Percentiles rank a stretch among this genome's conserved stretches.
Conservation (phyloP, 345 rosid genomes). For the Acer negundo region DNA sequence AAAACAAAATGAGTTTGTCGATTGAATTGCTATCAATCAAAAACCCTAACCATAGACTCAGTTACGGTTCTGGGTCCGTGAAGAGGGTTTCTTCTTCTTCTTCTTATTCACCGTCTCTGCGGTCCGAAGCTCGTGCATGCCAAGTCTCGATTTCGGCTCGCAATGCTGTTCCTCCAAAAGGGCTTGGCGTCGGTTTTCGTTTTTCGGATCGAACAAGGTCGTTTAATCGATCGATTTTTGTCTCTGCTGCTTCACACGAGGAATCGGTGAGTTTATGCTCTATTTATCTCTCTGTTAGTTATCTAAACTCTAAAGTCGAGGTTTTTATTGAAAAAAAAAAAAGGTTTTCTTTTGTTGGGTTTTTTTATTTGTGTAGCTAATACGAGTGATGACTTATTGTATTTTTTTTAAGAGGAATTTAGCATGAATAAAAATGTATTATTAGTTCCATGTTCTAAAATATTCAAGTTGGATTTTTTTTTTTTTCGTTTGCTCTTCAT, state of each 20-base stretch:
- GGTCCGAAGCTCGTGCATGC: conserved; percentile 23
- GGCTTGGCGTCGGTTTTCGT: conserved; percentile 34
- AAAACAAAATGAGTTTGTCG: conserved; percentile 5
- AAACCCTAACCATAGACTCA: conserved; percentile 31
- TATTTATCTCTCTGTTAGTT: not conserved
- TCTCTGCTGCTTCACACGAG: conserved; percentile 65
- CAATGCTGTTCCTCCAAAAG: conserved; percentile 25
- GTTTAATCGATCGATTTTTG: conserved; percentile 32
- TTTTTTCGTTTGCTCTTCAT: not conserved
- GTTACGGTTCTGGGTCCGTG: conserved; percentile 11
- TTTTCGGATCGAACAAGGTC: conserved; percentile 33
- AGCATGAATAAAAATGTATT: not conserved
- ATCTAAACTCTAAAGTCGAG: conserved; percentile 1
- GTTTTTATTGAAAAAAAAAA: not conserved
- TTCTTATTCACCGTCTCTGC: conserved; percentile 22
- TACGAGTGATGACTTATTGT: not conserved
- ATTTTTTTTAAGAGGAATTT: not conserved
- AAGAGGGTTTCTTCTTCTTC: conserved; percentile 25
- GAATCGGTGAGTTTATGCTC: conserved; percentile 46
- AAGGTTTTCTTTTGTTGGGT: not conserved
- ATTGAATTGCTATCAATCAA: conserved; percentile 42
- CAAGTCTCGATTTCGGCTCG: conserved; percentile 16
- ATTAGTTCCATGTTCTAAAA: not conserved
- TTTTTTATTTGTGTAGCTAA: not conserved
- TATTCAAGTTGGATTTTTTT: not conserved